Conservation (phyloP, 2,329 filamentous ascomycete species). For the Fusarium nygamai region DNA sequence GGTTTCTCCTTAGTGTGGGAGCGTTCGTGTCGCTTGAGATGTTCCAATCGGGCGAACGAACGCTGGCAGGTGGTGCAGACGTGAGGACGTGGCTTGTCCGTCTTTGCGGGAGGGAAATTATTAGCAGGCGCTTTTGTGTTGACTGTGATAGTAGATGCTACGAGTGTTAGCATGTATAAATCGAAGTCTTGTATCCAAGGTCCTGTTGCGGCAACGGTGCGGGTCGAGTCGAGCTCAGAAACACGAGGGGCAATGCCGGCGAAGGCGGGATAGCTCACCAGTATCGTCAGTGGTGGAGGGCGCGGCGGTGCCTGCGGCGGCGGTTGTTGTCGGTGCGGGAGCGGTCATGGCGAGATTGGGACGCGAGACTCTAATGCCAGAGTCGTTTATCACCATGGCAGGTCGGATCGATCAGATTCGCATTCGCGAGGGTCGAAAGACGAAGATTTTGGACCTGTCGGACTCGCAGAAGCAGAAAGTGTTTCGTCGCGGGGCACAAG, state of each 20-base stretch:
- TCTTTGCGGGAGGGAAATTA: constrained; percentile 84
- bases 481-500: constrained; percentile 41
- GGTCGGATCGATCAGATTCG: constrained; percentile 11
- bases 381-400: constrained; percentile 55
- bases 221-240: constrained; percentile 39
- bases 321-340: constrained; percentile 45
- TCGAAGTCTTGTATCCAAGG: constrained; percentile 14
- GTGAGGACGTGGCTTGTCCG: constrained; percentile 96
- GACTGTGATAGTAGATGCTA: constrained; percentile 63
- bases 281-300: constrained; percentile 50
- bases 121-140: constrained; percentile 56
- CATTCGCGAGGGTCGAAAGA: constrained; percentile 4
- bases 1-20: constrained; percentile 99
- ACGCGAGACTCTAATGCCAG: constrained; percentile 50
- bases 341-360: constrained; percentile 52
- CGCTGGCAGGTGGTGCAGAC: constrained; percentile 90
- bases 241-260: constrained; percentile 49
- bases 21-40: constrained; percentile 95
- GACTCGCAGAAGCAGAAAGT: constrained; percentile 16
- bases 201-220: constrained; percentile 27
- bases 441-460: constrained; percentile 9
- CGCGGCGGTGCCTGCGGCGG: constrained; percentile 43
- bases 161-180: constrained; percentile 45
- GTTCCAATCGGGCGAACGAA: constrained; percentile 93
- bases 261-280: constrained; percentile 51